Base-by-base conservation (phyloP, 2,329 filamentous ascomycete genomes). In the Pseudogymnoascus sp. region DNA sequence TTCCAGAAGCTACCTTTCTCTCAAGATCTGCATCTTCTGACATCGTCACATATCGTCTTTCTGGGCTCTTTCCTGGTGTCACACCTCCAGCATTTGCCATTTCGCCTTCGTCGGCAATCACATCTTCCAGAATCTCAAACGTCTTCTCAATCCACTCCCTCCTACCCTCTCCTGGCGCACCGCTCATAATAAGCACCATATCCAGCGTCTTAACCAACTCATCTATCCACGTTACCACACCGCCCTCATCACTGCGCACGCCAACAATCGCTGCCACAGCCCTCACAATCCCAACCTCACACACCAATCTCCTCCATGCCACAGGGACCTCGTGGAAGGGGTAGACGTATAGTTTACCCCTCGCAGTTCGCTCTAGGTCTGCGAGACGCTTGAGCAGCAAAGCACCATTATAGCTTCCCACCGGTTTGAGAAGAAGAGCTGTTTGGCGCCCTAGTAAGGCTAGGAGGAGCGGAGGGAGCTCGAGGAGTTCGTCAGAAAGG, bases 291-390 rank as follows among this genome's bases (percentile, higher is more conserved):
- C 84, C 83, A 1, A 87, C 84, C 62, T 92, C 88, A 0, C 87
- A 86, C 70, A 90, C 92, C 4, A 92, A 74, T 65, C 85, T 79
- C 25, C 86, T 78, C 90, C 90, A 94, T 69, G 81, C 84, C 7
- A 73, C 70, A 0, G 87, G 88, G 5, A 93, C 81, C 33, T 85
- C 79, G 65, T 82, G 82, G 71, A 84, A 92, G 1, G 84, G 81
- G 65, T 84, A 91, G 3, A 86, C 81, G 68, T 92, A 88, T 65
- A 93, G 83, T 66, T 85, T 88, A 42, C 82, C 77, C 62, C 85
- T 84, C 0, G 87, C 83, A 12, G 89, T 74, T 6, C 78, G 76
- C 4, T 84, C 74, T 13, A 88, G 73, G 62, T 88, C 82, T 36
- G 81, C 74, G n/a, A 85, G 72, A 55, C 84, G 76, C 33, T 66